Evolutionary conservation across 2,329 filamentous ascomycete genomes (phyloP), one percentile per base, ranked within the genome.

Genomic region (Aciculosporium take): DNA sequence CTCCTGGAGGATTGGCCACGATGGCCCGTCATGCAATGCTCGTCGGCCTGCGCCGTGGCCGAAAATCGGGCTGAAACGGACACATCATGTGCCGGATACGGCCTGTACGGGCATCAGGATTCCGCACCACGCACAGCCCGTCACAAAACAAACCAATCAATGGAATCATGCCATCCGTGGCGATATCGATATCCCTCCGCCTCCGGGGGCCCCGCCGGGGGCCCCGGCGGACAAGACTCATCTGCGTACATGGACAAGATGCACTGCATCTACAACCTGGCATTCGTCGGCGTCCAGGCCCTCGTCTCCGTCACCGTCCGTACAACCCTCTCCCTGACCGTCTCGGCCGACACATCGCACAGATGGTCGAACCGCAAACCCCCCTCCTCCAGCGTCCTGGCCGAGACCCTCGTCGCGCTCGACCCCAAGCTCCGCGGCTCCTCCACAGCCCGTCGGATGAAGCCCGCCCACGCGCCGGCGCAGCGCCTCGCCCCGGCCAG

Each of bases 381-480:
- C 20, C 54, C 55, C 55, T 76, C 72, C 46, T 69, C 53, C 34
- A 74, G 49, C 2, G 66, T 72, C 59, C 64, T 72, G 5, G 72
- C 68, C 51, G 61, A 63, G 42, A 79, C 58, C 27, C 48, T 59
- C 12, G 59, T 63, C 23, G 69, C 73, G 8, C 56, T 62, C 4
- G 66, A 62, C 37, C 49, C 42, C 7, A 69, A 52, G 12, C 45
- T 44, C 3, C 30, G 48, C 0, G 61, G 55, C 3, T 61, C 53
- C 33, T 61, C 53, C 2, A 66, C 62, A 2, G 56, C 66, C 15
- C 53, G 48, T 21, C 48, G 60, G 20, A 78, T 69, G 47, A 85
- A 86, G 2, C 55, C 58, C 0, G 71, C 60, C 71, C 76, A 76
- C 3, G 63, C 61, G 12, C 66, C 56, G 43, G 75, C 69, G 50